Percentiles rank a stretch among this genome's conserved stretches.
These are phyloP conservation scores for Kappamyces sp. DNA, from an alignment of 192 early-diverging fungal genomes.

Conservation along the genomic window DNA sequence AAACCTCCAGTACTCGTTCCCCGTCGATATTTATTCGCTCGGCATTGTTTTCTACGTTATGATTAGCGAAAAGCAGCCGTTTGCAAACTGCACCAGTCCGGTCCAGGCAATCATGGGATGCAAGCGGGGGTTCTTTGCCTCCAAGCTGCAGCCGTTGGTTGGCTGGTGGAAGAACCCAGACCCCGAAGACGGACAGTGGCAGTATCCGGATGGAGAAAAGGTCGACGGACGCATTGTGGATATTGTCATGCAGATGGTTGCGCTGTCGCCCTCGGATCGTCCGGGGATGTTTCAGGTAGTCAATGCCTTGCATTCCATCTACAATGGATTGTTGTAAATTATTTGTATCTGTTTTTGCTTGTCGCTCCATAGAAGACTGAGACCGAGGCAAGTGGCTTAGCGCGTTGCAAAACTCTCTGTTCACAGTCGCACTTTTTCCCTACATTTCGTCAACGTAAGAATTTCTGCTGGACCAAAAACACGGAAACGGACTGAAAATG, in stretches of 20 bases:
- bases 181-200: conserved; percentile 20
- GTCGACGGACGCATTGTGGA: conserved; percentile 10
- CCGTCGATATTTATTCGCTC: conserved; percentile 46
- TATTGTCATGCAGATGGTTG: background rate
- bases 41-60: conserved; percentile 43
- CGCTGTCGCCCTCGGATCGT: no score
- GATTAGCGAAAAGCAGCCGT: conserved; percentile 36
- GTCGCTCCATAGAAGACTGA: no score
- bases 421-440: no score
- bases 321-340: no score
- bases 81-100: conserved; percentile 21
- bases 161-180: conserved; percentile 11
- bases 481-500: no score
- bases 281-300: no score
- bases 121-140: conserved; percentile 42
- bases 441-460: no score
- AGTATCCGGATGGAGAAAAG: conserved; percentile 29
- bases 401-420: no score
- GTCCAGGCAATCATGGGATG: conserved; percentile 41
- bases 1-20: conserved; percentile 29
- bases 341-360: no score
- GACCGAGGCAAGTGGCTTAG: no score
- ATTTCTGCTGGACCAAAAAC: no score
- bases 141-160: conserved; percentile 27
- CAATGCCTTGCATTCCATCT: no score